Conservation (phyloP, 306 rosid genomes). For the Lathyrus sativus region DNA sequence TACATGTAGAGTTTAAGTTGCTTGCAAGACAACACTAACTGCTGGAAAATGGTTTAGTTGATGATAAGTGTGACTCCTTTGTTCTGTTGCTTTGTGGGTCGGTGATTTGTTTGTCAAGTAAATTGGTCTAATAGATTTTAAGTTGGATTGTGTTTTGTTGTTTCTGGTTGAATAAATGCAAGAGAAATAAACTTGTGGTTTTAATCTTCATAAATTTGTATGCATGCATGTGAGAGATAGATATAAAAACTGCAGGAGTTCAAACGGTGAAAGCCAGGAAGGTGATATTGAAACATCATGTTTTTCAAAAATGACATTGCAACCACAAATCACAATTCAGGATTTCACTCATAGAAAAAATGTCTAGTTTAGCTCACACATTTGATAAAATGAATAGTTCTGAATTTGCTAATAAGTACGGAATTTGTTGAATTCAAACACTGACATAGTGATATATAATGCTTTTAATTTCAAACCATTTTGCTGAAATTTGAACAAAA, state of each 20-base stretch:
- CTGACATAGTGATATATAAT: background rate
- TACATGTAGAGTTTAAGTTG: background rate
- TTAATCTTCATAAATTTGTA: background rate
- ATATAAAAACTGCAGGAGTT: slow-evolving; percentile 26
- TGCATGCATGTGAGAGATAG: slow-evolving; percentile 18
- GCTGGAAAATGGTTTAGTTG: background rate
- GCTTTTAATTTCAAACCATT: slow-evolving; percentile 17
- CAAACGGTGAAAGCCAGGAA: slow-evolving; percentile 27
- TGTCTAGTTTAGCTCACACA: background rate
- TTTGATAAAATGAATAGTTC: too few species aligned
- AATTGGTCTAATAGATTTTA: slow-evolving; percentile 13
- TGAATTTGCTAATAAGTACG: background rate
- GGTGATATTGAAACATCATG: slow-evolving; percentile 5
- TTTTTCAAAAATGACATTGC: slow-evolving; percentile 4
- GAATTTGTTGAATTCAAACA: background rate
- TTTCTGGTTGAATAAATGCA: slow-evolving; percentile 22
- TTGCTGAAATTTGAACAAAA: slow-evolving; percentile 1
- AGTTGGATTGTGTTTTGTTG: slow-evolving; percentile 20
- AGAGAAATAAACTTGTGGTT: background rate
- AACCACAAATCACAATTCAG: slow-evolving; percentile 6
- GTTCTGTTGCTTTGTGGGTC: background rate
- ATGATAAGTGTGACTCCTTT: slow-evolving; percentile 17
- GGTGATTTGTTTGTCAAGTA: slow-evolving; percentile 12
- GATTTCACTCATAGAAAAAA: slow-evolving; percentile 7
- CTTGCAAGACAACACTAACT: background rate